These are phyloP conservation scores for Colletotrichum agaves DNA, from an alignment of 2,329 filamentous ascomycete species.

Conservation along the genomic window DNA sequence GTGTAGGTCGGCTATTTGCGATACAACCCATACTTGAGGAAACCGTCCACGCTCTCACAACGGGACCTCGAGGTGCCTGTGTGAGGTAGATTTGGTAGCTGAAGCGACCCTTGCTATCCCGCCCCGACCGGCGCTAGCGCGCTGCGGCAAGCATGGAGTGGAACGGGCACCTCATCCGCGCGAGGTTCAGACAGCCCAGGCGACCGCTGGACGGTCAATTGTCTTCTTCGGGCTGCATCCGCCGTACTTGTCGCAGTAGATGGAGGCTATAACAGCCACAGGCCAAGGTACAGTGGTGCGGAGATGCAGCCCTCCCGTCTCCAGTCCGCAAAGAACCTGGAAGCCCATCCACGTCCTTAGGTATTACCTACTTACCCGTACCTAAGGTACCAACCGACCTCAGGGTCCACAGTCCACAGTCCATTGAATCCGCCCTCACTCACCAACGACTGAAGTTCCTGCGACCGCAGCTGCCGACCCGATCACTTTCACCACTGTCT, in stretches of 20 bases:
- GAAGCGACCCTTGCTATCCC: conserved; percentile 9
- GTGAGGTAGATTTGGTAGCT: neutral
- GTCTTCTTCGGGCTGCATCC: too few species aligned
- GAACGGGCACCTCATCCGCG: conserved; percentile 11
- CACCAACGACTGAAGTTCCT: conserved; percentile 25
- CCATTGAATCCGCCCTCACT: conserved; percentile 18
- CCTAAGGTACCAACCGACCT: too few species aligned
- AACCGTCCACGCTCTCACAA: too few species aligned
- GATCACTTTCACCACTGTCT: conserved; percentile 5
- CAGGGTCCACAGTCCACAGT: too few species aligned
- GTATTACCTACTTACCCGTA: too few species aligned
- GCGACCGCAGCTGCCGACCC: conserved; percentile 30
- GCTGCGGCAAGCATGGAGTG: conserved; percentile 12
- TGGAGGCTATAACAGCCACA: too few species aligned
- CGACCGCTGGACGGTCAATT: neutral
- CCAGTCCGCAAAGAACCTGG: conserved; percentile 9
- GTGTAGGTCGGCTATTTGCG: too few species aligned
- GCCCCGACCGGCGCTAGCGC: conserved; percentile 15
- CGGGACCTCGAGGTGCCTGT: neutral
- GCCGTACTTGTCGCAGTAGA: too few species aligned
- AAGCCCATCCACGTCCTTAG: neutral
- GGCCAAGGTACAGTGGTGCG: neutral
- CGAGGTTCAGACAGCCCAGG: neutral
- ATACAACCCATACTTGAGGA: too few species aligned
- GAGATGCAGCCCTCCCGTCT: conserved; percentile 16